phyloP scores from a whole-genome alignment of 495 filamentous ascomycete genomes.

The Penicillium chermesinum region DNA sequence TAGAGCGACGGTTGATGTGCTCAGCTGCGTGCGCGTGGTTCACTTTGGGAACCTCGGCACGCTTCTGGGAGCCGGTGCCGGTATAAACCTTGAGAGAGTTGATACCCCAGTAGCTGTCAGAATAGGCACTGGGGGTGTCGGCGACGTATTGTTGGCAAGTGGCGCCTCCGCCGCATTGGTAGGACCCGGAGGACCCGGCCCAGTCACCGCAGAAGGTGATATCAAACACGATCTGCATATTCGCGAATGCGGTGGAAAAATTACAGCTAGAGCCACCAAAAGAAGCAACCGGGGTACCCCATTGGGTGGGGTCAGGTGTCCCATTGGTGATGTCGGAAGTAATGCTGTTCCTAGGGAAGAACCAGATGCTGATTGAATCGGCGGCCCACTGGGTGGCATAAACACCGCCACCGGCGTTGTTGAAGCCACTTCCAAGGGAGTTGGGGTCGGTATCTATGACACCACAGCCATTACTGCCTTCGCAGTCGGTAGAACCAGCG shows the following conservation, averaged over 20 bases:
- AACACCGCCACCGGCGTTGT: constrained; percentile 52
- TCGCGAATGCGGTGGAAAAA: constrained; percentile 54
- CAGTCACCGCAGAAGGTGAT: constrained; percentile 66
- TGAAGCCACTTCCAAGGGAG: constrained; percentile 54
- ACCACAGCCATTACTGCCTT: constrained; percentile 52
- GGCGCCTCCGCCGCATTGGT: constrained; percentile 28
- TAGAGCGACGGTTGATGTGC: background rate
- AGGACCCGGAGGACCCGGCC: constrained; percentile 47
- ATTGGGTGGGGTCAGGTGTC: constrained; percentile 52
- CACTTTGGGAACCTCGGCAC: background rate
- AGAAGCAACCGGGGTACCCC: constrained; percentile 54
- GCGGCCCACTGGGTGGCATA: constrained; percentile 61
- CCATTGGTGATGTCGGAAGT: constrained; percentile 48
- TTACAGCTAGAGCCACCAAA: constrained; percentile 65
- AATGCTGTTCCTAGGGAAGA: constrained; percentile 45
- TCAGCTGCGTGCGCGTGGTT: background rate
- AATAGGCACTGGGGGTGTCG: constrained; percentile 56
- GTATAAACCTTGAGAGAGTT: constrained; percentile 60
- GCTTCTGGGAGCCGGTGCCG: constrained; percentile 13
- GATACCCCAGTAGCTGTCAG: constrained; percentile 62
- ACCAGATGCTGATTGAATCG: constrained; percentile 57
- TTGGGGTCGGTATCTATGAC: constrained; percentile 33
- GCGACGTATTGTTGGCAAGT: constrained; percentile 59
- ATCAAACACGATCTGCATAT: constrained; percentile 62
- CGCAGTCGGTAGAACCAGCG: constrained; percentile 49